Evolutionary conservation across 78 protist species (phyloP), one percentile per base, ranked within the genome.

Genomic region (Chrysochromulina tobinii): DNA sequence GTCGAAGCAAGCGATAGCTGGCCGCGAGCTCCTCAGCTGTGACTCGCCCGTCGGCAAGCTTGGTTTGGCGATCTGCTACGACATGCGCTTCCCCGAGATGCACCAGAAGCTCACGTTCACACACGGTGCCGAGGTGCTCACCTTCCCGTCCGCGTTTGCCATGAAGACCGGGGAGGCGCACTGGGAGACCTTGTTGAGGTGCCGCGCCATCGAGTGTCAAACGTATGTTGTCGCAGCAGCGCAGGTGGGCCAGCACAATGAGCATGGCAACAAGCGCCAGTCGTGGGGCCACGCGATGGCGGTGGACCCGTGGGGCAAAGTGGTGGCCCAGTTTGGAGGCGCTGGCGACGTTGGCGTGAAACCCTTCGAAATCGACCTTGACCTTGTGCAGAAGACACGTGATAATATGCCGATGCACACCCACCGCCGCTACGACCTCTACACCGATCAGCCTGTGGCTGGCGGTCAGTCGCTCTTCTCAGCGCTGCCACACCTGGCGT

Each of bases 191-290:
- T 93, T 94, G 3, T 91, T 93, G 11, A 92, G 95, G 3, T 92
- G 93, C 8, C 88, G 97, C 9, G 97, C 97, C n/a, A 92, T 95
- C 61, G 97, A 95, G 68, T 90, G 81, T 3, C 96, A 95, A 53
- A 2, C 69, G 21, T 92, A 61, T 53, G 92, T 95, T 38, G 72
- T 93, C 15, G 95, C 95, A 0, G 88, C 88, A 0, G 88, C 88
- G 18, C 88, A 81, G 88, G 87, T 23, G 66, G 96, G 97, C 4
- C 18, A 5, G 27, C 96, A 96, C 89, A 81, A 93, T 51, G 51
- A 54, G 18, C 58, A 75, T 57, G 83, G 83, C 83, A 75, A 75
- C 83, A 89, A 81, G 66, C 92, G 95, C 5, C 2, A 21, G 21
- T 75, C 93, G 12, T 95, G 61, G 38, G 97, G 96, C 25, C 97